Conservation (phyloP, 495 filamentous ascomycete species). For the Neurospora terricola region DNA sequence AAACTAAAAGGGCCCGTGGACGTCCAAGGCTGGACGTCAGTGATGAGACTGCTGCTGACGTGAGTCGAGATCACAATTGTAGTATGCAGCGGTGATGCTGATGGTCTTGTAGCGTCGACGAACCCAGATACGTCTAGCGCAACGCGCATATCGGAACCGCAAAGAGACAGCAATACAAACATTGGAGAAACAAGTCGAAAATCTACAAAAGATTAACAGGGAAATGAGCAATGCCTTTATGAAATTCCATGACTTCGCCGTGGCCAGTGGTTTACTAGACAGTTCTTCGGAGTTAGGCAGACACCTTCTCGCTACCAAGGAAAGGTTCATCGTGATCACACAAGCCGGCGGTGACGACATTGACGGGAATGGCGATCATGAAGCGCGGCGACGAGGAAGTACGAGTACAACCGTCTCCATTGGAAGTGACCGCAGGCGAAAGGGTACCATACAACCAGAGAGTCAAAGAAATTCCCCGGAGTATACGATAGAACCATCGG, state of each 20-base stretch:
- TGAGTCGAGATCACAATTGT: conserved; percentile 21
- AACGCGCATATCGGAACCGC: conserved; percentile 73
- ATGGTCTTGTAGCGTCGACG: conserved; percentile 53
- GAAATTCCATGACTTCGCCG: conserved; percentile 53
- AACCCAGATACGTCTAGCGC: conserved; percentile 80
- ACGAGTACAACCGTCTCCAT: neutral
- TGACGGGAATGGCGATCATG: neutral
- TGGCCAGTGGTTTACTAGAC: conserved; percentile 40
- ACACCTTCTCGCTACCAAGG: conserved; percentile 33
- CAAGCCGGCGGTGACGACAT: conserved; percentile 14
- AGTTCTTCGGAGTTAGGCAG: conserved; percentile 40
- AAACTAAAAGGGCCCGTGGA: conserved; percentile 47
- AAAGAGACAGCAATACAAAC: conserved; percentile 75
- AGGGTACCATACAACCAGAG: neutral
- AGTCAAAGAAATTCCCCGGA: neutral
- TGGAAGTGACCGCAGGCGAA: neutral
- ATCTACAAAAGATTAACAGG: conserved; percentile 55
- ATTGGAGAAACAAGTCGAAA: conserved; percentile 55
- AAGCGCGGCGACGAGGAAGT: neutral
- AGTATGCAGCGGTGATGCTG: conserved; percentile 8
- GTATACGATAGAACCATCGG: neutral
- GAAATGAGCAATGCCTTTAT: conserved; percentile 67
- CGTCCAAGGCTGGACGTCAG: conserved; percentile 60
- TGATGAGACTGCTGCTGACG: conserved; percentile 51
- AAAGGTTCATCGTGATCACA: conserved; percentile 35